Percentiles rank a stretch among this genome's conserved stretches.
These are phyloP conservation scores for Spathaspora arborariae DNA, from an alignment of 805 yeast species.

Conservation along the genomic window DNA sequence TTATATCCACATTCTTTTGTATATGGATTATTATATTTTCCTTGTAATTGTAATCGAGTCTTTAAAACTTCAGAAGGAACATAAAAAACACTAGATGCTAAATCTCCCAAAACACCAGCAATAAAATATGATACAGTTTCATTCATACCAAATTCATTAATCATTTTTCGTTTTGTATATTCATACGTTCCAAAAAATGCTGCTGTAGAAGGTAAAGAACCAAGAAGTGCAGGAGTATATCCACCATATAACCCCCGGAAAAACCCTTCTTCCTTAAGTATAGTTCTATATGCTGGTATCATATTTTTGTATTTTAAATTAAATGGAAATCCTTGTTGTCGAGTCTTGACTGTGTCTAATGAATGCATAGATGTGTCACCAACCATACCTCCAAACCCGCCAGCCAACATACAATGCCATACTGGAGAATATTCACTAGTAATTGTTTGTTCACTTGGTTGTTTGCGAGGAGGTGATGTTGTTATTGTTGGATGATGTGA, in stretches of 20 bases:
- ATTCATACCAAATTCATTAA: conserved; percentile 58
- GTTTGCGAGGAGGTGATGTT: conserved; percentile 3
- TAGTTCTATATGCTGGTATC: conserved; percentile 70
- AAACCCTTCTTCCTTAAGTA: conserved; percentile 82
- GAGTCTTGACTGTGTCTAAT: conserved; percentile 90
- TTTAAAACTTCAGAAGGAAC: conserved; percentile 96
- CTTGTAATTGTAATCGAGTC: conserved; percentile 91
- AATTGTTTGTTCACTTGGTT: background rate
- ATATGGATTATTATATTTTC: conserved; percentile 73
- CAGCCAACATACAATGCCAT: conserved; percentile 71
- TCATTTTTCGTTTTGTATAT: conserved; percentile 65
- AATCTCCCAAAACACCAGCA: conserved; percentile 92
- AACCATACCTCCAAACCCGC: conserved; percentile 90
- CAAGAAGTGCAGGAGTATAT: conserved; percentile 85
- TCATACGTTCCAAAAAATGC: conserved; percentile 94
- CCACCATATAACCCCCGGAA: conserved; percentile 87
- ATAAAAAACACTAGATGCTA: conserved; percentile 81
- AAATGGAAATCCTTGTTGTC: conserved; percentile 92
- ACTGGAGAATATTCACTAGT: conserved; percentile 37
- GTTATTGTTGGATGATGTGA: conserved; percentile 8
- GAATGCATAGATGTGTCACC: conserved; percentile 96
- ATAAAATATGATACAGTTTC: conserved; percentile 77
- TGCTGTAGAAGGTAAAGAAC: conserved; percentile 91
- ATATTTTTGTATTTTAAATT: conserved; percentile 67
- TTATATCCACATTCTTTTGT: conserved; percentile 79